Base-by-base conservation (phyloP, 116 monocot genomes). In the Dioscorea cayenensis region DNA sequence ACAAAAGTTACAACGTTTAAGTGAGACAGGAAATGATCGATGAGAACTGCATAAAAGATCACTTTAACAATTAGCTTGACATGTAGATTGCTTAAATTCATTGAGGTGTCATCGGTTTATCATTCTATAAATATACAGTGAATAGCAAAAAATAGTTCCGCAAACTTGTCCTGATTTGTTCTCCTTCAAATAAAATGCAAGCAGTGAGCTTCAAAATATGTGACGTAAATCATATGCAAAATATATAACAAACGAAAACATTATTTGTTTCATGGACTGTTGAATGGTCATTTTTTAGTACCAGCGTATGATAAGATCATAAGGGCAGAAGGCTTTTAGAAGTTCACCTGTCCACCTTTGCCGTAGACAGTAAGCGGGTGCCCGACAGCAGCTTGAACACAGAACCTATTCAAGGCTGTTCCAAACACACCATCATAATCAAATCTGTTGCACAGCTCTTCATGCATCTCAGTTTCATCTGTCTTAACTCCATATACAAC, bases 381-480 rank as follows among this genome's bases (percentile, higher is more conserved):
- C 7, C 97, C 97, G 14, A 93, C 97, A 64, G 90, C 97, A 35
- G 97, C 97, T 77, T 97, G 97, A 50, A 97, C 97, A 81, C 97
- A 97, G 72, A 97, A 97, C 69, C 97, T 86, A 77, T 93, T 97
- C 27, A 93, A 74, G 14, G 97, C 97, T 29, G 94, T 97, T 29
- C 97, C 97, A 71, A 93, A 97, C 55, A 97, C 85, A 3, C 77
- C 93, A 78, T 97, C 97, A 85, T 97, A 97, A 67, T 97, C 97
- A 70, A 97, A 89, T 73, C 94, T 86, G 66, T 97, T 97, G 71
- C 79, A 90, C 7, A 97, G 85, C 73, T 97, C 94, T 60, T 90
- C 94, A 73, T 97, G 97, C 90, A 97, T 84, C 4, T 74, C 84
- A 35, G 94, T 97, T 74, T 97, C 97, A 67, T 97, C 90, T 1